Conservation (phyloP, 1,139 yeast species). For the Sugiyamaella neomexicana region DNA sequence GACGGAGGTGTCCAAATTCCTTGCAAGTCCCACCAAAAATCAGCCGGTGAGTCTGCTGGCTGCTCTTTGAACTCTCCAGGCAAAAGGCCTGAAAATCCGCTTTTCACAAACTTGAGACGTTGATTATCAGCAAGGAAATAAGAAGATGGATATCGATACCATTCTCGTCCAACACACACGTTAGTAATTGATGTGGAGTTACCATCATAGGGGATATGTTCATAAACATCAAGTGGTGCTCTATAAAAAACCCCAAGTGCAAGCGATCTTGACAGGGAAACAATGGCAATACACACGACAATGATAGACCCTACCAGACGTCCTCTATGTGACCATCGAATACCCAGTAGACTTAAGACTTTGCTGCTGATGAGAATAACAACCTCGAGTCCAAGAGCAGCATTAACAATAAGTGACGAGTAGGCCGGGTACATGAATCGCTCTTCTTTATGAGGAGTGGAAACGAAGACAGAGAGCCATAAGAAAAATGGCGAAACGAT, state of each 20-base stretch:
- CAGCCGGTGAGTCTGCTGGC: slow-evolving; percentile 19
- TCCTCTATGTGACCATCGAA: slow-evolving; percentile 9
- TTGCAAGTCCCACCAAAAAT: slow-evolving; percentile 33
- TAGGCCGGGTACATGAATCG: slow-evolving; percentile 86
- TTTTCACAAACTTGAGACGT: slow-evolving; percentile 64
- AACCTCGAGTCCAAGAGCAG: slow-evolving; percentile 50
- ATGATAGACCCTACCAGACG: slow-evolving; percentile 1
- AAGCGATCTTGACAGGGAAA: slow-evolving; percentile 37
- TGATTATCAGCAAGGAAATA: slow-evolving; percentile 66
- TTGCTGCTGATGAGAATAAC: slow-evolving; percentile 34
- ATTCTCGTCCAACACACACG: slow-evolving; percentile 88
- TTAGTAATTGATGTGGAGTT: slow-evolving; percentile 47
- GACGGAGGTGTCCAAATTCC: slow-evolving; percentile 49
- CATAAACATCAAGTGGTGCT: slow-evolving; percentile 42
- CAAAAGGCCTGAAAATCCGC: slow-evolving; percentile 81
- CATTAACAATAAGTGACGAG: slow-evolving; percentile 63
- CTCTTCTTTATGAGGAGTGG: slow-evolving; percentile 93
- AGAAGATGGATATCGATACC: slow-evolving; percentile 92
- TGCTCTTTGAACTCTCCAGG: slow-evolving; percentile 81
- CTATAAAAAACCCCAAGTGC: slow-evolving; percentile 40
- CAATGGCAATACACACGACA: slow-evolving; percentile 19
- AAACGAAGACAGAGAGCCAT: slow-evolving; percentile 67
- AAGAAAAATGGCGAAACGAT: slow-evolving; percentile 48
- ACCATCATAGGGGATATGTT: slow-evolving; percentile 22
- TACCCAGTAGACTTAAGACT: slow-evolving; percentile 12